Evolutionary conservation across 352 stramenopile genomes (phyloP).

Genomic region (Phytophthora pisi): DNA sequence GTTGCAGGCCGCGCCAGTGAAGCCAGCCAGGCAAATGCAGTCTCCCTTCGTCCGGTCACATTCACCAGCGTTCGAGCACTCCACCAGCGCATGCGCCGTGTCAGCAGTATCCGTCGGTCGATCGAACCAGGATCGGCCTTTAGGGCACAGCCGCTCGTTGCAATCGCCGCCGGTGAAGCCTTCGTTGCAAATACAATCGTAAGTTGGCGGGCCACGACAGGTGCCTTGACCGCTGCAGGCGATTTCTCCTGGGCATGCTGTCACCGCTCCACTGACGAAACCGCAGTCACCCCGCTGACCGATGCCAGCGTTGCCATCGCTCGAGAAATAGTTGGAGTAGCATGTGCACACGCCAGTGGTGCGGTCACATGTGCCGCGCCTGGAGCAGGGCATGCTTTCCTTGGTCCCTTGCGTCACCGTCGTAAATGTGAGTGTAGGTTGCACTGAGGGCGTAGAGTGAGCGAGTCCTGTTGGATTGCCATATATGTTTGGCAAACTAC

Average conservation of each 20-base stretch:
- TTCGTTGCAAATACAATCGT: constrained; percentile 83
- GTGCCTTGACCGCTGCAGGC: constrained; percentile 77
- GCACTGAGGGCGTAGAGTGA: constrained; percentile 55
- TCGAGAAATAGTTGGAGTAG: constrained; percentile 86
- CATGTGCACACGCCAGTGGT: constrained; percentile 80
- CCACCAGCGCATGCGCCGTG: constrained; percentile 58
- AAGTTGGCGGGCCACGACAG: constrained; percentile 72
- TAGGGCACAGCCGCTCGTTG: constrained; percentile 67
- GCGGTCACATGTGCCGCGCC: constrained; percentile 83
- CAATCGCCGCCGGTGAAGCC: constrained; percentile 78
- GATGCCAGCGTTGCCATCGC: constrained; percentile 76
- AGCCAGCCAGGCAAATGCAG: constrained; percentile 64
- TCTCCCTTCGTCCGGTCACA: constrained; percentile 77
- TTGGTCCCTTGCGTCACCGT: constrained; percentile 87
- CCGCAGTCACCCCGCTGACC: constrained; percentile 93
- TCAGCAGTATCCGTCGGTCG: constrained; percentile 44
- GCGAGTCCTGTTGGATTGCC: constrained; percentile 58
- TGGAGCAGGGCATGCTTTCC: constrained; percentile 87
- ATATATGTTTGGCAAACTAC: constrained; percentile 60
- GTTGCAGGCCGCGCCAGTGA: constrained; percentile 77
- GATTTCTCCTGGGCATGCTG: constrained; percentile 70
- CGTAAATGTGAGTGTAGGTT: constrained; percentile 50
- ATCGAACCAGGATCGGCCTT: constrained; percentile 78
- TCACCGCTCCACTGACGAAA: constrained; percentile 66
- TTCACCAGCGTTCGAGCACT: constrained; percentile 76